A percentile compares a stretch with the other conserved stretches of the same genome.
phyloP scores from a whole-genome alignment of 441 rosid species.

The Eruca vesicaria region DNA sequence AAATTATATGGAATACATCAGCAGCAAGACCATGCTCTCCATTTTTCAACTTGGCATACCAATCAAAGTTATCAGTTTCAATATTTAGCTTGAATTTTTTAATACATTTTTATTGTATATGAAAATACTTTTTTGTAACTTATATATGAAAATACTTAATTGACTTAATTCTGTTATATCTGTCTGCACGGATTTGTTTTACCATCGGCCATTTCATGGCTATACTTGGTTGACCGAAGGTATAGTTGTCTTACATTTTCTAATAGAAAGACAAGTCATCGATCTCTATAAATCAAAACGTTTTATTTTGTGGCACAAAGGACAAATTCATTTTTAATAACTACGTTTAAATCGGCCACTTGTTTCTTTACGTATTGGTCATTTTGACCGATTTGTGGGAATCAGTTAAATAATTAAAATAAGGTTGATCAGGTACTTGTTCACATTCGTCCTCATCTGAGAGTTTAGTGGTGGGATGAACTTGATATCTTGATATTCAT shows the following conservation, averaged over 20 bases:
- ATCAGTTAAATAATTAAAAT: neutral
- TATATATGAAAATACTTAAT: neutral
- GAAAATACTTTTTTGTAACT: neutral
- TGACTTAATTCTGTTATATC: slow-evolving; percentile 11
- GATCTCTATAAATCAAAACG: neutral
- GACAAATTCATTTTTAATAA: slow-evolving; percentile 2
- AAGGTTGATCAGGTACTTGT: slow-evolving; percentile 13
- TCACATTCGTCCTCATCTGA: slow-evolving; percentile 17
- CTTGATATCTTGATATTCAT: neutral
- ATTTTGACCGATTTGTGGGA: slow-evolving; percentile 7
- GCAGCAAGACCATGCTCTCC: slow-evolving; percentile 13
- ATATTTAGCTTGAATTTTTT: neutral
- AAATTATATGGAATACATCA: neutral
- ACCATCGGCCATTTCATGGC: slow-evolving; percentile 1
- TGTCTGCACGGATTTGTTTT: neutral
- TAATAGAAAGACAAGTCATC: slow-evolving; percentile 12
- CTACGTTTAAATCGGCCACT: slow-evolving; percentile 3
- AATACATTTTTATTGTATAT: neutral
- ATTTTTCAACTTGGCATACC: slow-evolving; percentile 19
- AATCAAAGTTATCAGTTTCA: neutral
- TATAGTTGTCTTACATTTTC: slow-evolving; percentile 10
- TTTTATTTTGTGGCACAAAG: neutral
- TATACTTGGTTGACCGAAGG: slow-evolving; percentile 17
- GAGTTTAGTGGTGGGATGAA: slow-evolving; percentile 2
- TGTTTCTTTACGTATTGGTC: slow-evolving; percentile 25